Base-by-base conservation (phyloP, 192 early-diverging fungal species). In the Backusella mclennaniae region DNA sequence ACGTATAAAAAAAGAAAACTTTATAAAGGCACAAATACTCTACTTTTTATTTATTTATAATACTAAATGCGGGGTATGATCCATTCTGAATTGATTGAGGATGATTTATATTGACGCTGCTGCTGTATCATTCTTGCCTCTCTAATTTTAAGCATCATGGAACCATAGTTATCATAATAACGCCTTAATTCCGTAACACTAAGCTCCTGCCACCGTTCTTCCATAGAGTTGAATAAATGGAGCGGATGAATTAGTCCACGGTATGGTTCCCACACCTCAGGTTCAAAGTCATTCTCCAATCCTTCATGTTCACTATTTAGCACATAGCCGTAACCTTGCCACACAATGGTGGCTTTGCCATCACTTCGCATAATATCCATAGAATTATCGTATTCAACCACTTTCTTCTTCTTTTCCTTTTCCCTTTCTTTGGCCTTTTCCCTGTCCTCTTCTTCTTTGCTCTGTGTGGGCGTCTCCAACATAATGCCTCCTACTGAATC, bases 91-190 rank as follows among this genome's bases (percentile, higher is more conserved):
- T 75, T 35, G 31, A 49, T 35, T 44, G 21, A 23, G 67, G 56
- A 67, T 67, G 49, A 39, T 44, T 69, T 67, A 52, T 76, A 76
- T 35, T 76, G 33, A 39, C 12, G 21, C 23, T 69, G 66, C 26
- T 76, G 75, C 53, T 76, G 26, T 8, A 8, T 19, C 63, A 74
- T 73, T 15, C 73, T 66, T 39, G 56, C 4, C 35, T 79, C 72
- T 21, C 77, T 66, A 39, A 74, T 68, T 36, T 74, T 73, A 29
- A 79, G 21, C 77, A 79, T 74, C 77, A 79, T 79, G n/a, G 73
- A 73, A 6, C 77, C 77, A 52, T 73, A 79, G 7, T 79, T 73
- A 56, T 74, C 71, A 56, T 39, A 79, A 31, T 74, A 79, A 26
- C 53, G 41, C 26, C 41, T 29, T 56, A 79, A 41, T 69, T 79